Percentiles rank a stretch among this genome's conserved stretches.
These are phyloP conservation scores for Nothomitra cinnamomea DNA, from an alignment of 2,329 filamentous ascomycete species.

Conservation along the genomic window DNA sequence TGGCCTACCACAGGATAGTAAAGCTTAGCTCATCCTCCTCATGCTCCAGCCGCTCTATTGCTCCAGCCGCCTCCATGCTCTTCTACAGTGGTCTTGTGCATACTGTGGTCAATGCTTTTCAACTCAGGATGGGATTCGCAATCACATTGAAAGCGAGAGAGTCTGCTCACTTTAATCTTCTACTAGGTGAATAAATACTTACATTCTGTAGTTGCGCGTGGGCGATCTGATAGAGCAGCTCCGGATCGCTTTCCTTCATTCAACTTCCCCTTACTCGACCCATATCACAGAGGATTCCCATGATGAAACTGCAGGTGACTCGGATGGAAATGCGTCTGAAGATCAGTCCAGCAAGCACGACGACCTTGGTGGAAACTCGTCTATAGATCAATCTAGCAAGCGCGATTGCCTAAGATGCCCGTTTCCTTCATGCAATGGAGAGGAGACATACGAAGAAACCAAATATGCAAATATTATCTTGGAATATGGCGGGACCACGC, in stretches of 20 bases:
- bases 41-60: not conserved
- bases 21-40: not conserved
- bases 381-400: not conserved
- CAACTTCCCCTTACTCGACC: conserved; percentile 1
- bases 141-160: not conserved
- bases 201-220: not conserved
- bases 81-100: not conserved
- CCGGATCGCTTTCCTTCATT: not conserved
- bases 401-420: not conserved
- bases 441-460: too few species aligned
- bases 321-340: not conserved
- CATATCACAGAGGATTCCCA: not conserved
- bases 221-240: conserved; percentile 3
- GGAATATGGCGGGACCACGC: not conserved
- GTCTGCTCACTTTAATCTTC: not conserved
- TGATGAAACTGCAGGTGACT: not conserved
- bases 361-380: too few species aligned
- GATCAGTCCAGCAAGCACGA: not conserved
- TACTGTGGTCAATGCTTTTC: conserved; percentile 2
- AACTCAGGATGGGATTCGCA: not conserved
- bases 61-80: too few species aligned
- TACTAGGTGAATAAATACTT: not conserved
- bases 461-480: not conserved
- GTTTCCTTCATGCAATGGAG: conserved; percentile 1
- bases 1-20: not conserved